These are phyloP conservation scores for Tylopilus felleus DNA, from an alignment of 768 basidiomycete genomes.

Conservation along the genomic window DNA sequence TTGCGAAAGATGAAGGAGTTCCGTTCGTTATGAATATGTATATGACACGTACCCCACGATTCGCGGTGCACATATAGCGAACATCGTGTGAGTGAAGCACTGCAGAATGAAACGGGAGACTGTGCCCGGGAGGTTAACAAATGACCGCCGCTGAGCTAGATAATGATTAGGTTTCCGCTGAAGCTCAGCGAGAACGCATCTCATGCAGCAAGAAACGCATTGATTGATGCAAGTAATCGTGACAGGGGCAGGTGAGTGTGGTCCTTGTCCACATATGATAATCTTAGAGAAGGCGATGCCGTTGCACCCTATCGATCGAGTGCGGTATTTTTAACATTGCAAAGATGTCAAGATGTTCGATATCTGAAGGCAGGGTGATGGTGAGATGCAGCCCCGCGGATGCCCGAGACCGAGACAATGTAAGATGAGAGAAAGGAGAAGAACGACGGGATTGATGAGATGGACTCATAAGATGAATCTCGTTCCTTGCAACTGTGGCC, in stretches of 20 bases:
- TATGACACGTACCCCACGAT: conserved; percentile 1
- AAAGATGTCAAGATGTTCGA: conserved; percentile 7
- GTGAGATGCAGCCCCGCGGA: conserved; percentile 1
- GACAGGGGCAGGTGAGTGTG: background rate
- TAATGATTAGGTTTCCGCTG: conserved; percentile 11
- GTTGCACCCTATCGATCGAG: conserved; percentile 5
- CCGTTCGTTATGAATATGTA: background rate
- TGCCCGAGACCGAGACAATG: background rate
- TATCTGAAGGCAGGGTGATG: background rate
- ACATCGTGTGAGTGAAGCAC: conserved; percentile 1
- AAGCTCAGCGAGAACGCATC: background rate
- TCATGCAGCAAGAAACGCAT: background rate
- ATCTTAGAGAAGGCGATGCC: conserved; percentile 13
- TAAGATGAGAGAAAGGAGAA: background rate
- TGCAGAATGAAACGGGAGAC: conserved; percentile 5
- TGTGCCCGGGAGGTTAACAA: background rate
- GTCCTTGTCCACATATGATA: background rate
- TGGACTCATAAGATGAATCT: background rate
- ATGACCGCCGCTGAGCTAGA: conserved; percentile 14
- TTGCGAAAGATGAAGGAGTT: background rate
- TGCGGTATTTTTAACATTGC: background rate
- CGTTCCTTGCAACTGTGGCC: background rate
- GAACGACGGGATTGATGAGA: background rate
- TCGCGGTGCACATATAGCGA: background rate
- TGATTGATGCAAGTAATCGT: background rate